Percentiles rank a stretch among this genome's conserved stretches.
Conservation (phyloP, 2,329 filamentous ascomycete genomes). For the Arthrobotrys pseudoclavata region DNA sequence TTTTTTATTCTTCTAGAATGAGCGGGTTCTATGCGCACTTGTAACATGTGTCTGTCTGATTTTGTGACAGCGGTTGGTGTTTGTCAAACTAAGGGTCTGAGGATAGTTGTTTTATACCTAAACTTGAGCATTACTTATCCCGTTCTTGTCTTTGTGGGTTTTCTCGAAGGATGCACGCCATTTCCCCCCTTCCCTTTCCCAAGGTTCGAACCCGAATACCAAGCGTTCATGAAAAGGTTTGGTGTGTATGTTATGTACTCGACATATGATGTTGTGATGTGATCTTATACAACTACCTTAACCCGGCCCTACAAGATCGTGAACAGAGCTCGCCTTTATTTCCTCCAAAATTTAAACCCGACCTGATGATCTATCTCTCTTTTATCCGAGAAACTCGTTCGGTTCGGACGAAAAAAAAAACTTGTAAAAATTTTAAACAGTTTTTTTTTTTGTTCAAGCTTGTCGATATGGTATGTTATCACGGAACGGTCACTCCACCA, state of each 20-base stretch:
- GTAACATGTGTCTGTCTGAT: not conserved
- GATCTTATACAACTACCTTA: not conserved
- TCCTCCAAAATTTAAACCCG: not conserved
- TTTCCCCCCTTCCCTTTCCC: too few species aligned
- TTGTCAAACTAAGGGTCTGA: not conserved
- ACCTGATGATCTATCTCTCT: not conserved
- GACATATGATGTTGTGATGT: conserved; percentile 2
- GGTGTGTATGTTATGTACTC: not conserved
- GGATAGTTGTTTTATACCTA: not conserved
- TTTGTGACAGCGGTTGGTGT: not conserved
- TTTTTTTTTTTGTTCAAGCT: not conserved
- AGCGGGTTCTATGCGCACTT: conserved; percentile 11
- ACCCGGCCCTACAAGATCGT: not conserved
- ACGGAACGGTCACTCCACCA: conserved; percentile 23
- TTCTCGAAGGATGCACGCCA: not conserved
- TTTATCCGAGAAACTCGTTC: not conserved
- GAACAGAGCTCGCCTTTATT: conserved; percentile 18
- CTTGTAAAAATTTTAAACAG: conserved; percentile 11
- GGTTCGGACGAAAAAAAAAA: conserved; percentile 9
- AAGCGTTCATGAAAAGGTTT: not conserved
- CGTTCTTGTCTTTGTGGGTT: not conserved
- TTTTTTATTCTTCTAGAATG: conserved; percentile 4
- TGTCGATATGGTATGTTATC: not conserved
- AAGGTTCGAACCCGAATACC: not conserved
- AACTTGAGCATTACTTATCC: not conserved